These are phyloP conservation scores for Primulina huaijiensis DNA, from an alignment of 257 asterid genomes.

Conservation along the genomic window DNA sequence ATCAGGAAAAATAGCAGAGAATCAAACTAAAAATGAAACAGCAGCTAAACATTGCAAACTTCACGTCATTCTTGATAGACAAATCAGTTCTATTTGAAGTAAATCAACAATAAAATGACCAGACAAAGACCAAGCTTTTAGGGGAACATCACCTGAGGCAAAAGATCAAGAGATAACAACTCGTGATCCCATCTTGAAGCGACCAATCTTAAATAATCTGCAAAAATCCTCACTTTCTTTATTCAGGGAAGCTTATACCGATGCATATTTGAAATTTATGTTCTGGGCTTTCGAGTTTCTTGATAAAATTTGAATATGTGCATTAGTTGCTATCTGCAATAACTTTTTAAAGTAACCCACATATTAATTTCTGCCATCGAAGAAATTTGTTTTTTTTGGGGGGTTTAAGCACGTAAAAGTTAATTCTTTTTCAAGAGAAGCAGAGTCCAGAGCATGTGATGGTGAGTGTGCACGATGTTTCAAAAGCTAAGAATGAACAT, in stretches of 20 bases:
- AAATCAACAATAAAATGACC: constrained; percentile 2
- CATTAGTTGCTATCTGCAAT: constrained; percentile 24
- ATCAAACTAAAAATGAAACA: background rate
- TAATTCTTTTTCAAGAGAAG: constrained; percentile 23
- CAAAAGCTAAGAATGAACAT: constrained; percentile 27
- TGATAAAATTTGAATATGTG: constrained; percentile 21
- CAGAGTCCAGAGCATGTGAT: constrained; percentile 55
- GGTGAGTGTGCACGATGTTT: constrained; percentile 31
- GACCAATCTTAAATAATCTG: constrained; percentile 12
- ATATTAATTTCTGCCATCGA: constrained; percentile 13
- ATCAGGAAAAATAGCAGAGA: background rate
- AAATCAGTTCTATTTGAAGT: constrained; percentile 10
- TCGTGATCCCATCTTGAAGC: constrained; percentile 35
- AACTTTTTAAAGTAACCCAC: constrained; percentile 18
- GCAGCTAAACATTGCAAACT: constrained; percentile 12
- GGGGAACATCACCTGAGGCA: constrained; percentile 27
- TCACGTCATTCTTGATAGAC: constrained; percentile 17
- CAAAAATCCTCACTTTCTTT: constrained; percentile 2
- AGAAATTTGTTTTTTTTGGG: constrained; percentile 8
- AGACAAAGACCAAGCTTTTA: background rate
- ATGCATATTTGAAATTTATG: constrained; percentile 7
- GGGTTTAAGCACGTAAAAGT: background rate
- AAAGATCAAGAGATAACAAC: constrained; percentile 28
- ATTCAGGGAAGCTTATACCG: constrained; percentile 5
- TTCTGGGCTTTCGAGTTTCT: constrained; percentile 27